Evolutionary conservation across 306 rosid genomes (phyloP).

Genomic region (Fragaria nilgerrensis): DNA sequence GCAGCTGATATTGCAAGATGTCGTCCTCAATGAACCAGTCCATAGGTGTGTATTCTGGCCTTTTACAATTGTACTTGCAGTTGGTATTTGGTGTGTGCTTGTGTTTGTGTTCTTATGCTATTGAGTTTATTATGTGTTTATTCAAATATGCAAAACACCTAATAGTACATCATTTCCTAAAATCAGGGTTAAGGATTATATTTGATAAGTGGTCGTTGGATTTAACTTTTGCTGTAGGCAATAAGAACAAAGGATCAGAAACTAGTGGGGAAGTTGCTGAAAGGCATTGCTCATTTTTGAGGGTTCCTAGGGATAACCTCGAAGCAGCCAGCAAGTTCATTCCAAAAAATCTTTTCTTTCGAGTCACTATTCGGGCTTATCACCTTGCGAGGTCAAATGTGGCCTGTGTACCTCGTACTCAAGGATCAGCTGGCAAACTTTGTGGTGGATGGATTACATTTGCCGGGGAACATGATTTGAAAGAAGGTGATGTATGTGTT

Average conservation of each 20-base stretch:
- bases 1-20: too few relatives aligned
- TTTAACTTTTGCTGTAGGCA: background rate
- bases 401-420: background rate
- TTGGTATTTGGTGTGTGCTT: too few relatives aligned
- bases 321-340: slow-evolving; percentile 3
- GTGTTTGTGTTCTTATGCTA: too few relatives aligned
- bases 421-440: background rate
- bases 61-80: too few relatives aligned
- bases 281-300: background rate
- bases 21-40: too few relatives aligned
- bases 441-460: background rate
- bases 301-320: background rate
- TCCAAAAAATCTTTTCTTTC: slow-evolving; percentile 2
- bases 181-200: too few relatives aligned
- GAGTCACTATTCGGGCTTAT: background rate
- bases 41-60: too few relatives aligned
- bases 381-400: background rate
- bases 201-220: background rate
- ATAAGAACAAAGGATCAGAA: background rate
- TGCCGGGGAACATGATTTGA: background rate
- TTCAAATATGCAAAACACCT: too few relatives aligned
- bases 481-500: background rate
- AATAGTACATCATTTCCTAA: background rate
- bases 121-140: too few relatives aligned
- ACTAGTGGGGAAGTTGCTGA: background rate